These are phyloP conservation scores for Batrachochytrium dendrobatidis DNA, from an alignment of 371 early-diverging fungal genomes.

Conservation along the genomic window DNA sequence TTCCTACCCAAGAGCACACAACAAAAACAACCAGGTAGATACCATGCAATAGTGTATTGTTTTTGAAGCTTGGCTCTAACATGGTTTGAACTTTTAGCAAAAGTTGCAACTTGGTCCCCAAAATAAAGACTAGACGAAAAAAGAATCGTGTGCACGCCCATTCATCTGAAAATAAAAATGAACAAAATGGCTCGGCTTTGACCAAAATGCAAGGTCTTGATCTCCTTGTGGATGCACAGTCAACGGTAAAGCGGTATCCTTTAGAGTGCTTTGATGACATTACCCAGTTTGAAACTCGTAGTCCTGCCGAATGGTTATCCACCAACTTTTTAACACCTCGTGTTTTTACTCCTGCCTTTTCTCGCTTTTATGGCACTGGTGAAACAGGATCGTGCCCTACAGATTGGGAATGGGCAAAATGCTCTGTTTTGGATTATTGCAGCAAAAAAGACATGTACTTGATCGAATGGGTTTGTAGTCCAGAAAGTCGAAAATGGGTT, in stretches of 20 bases:
- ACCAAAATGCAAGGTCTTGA: no score
- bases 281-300: conserved; percentile 12
- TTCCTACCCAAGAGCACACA: no score
- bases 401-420: conserved; percentile 23
- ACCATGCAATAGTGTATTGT: no score
- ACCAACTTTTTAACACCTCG: conserved; percentile 5
- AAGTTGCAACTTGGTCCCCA: no score
- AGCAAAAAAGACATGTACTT: conserved; percentile 6
- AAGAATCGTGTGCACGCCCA: no score
- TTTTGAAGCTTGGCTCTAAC: no score
- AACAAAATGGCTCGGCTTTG: no score
- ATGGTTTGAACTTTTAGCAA: no score
- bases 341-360: conserved; percentile 10
- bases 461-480: conserved; percentile 18
- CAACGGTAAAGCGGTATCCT: conserved; percentile 3
- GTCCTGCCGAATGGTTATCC: conserved; percentile 20
- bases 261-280: conserved; percentile 27
- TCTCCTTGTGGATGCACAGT: no score
- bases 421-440: conserved; percentile 19
- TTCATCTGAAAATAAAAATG: no score
- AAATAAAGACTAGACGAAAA: no score
- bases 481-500: conserved; percentile 18
- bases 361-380: conserved; percentile 14
- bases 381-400: not conserved
- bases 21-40: no score